Evolutionary conservation across 106 monocot species (phyloP).

Genomic region (Dendrobium chrysotoxum): DNA sequence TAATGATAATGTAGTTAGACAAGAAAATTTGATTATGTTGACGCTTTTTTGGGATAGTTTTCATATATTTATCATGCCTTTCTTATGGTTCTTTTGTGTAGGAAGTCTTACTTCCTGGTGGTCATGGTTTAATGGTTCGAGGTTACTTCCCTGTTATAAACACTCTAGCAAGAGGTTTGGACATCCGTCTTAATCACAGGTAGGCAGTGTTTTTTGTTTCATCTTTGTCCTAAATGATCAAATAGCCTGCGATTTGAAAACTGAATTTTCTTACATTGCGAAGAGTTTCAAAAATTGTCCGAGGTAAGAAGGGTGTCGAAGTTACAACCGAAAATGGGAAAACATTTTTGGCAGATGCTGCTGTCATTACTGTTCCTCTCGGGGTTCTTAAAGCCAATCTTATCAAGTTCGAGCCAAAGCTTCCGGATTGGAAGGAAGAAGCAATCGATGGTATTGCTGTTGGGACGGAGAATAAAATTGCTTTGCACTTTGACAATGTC

Average conservation of each 20-base stretch:
- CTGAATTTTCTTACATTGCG: constrained; percentile 2
- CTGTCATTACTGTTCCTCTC: constrained; percentile 74
- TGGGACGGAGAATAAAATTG: constrained; percentile 92
- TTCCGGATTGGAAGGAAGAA: constrained; percentile 90
- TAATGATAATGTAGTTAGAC: too few relatives aligned
- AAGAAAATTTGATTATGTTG: too few relatives aligned
- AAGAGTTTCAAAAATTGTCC: constrained; percentile 55
- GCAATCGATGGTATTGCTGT: constrained; percentile 66
- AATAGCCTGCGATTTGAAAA: background rate
- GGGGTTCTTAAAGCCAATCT: constrained; percentile 82
- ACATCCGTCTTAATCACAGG: constrained; percentile 73
- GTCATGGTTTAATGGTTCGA: constrained; percentile 95
- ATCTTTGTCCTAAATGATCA: background rate
- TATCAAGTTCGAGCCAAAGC: constrained; percentile 75
- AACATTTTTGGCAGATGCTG: constrained; percentile 73
- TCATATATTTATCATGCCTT: background rate
- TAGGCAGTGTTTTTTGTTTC: constrained; percentile 7
- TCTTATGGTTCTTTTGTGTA: constrained; percentile 8
- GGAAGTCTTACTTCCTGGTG: constrained; percentile 95
- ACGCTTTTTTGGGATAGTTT: too few relatives aligned
- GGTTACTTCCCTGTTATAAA: constrained; percentile 89
- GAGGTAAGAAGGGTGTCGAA: constrained; percentile 78
- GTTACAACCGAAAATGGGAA: constrained; percentile 60
- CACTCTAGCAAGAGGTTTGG: constrained; percentile 86
- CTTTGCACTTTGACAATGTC: constrained; percentile 77